Conservation (phyloP, 1,139 yeast species). For the Debaryomyces subglobosus region DNA sequence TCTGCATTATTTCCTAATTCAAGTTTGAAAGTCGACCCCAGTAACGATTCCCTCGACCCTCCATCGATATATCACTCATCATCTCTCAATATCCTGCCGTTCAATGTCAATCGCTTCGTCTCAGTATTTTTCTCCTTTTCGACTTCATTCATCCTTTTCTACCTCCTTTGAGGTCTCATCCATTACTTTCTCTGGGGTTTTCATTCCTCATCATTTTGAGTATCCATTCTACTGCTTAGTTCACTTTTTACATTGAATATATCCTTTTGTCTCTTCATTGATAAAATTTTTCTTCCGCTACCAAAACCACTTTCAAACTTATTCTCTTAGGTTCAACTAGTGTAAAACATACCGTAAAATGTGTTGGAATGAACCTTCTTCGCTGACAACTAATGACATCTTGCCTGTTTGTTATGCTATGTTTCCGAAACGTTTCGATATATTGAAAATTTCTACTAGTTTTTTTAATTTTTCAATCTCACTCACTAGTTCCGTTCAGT, state of each 20-base stretch:
- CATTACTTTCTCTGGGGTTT: not conserved
- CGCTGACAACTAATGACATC: slow-evolving; percentile 98
- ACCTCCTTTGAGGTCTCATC: not conserved
- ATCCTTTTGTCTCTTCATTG: not conserved
- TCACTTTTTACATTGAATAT: not conserved
- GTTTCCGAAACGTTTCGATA: slow-evolving; percentile 5
- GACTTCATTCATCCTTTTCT: not conserved
- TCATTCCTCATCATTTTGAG: not conserved
- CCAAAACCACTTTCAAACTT: slow-evolving; percentile 1
- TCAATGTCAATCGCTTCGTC: not conserved
- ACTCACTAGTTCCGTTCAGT: not conserved
- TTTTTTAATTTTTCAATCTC: slow-evolving; percentile 6
- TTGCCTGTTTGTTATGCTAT: slow-evolving; percentile 37
- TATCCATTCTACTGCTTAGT: not conserved
- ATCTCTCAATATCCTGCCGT: not conserved
- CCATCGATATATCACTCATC: not conserved
- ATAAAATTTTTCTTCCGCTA: not conserved
- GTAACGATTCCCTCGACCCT: not conserved
- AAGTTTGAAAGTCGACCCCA: not conserved
- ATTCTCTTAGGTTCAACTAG: not conserved
- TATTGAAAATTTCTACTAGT: slow-evolving; percentile 3
- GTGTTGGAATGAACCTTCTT: slow-evolving; percentile 99
- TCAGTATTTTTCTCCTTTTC: not conserved
- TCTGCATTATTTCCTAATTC: not conserved
- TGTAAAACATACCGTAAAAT: slow-evolving; percentile 88